Base-by-base conservation (phyloP, 768 basidiomycete species). In the Psilocybe sp. region DNA sequence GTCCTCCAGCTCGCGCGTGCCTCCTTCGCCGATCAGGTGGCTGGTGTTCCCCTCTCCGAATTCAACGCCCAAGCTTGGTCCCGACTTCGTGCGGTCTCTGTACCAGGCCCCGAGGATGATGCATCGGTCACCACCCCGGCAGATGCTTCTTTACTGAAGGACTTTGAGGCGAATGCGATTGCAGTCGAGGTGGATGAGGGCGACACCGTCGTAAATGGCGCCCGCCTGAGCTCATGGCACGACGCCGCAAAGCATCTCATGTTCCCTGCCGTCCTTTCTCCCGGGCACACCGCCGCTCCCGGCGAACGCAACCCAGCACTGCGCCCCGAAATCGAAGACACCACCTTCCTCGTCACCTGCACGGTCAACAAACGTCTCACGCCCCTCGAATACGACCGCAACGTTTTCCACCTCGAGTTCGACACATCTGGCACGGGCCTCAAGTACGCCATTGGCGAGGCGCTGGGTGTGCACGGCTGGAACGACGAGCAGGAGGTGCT, bases 401-500 rank as follows among this genome's bases (percentile, higher is more conserved):
- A 99, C 69, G 94, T 99, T 31, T 98, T 98, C 78, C 97, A 99
- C 71, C 79, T 99, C 58, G 97, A 98, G 73, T 95, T 99, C 64
- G 84, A 94, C 65, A 92, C 91, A 2, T 73, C 80, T 20, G 90
- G 91, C 31, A 99, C 97, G 18, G 94, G 94, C 8, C 78, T 99
- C 54, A 92, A 88, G 69, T 99, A 99, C 68, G 85, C 82, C 33
- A 92, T 98, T 49, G 97, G 97, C 49, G 97, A 98, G 70, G 97
- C 97, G 11, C 84, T 99, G 36, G 97, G 95, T 39, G 77, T 98
- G 38, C 94, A 99, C 64, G 97, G 97, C 6, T 98, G 95, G 94
- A 98, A 99, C 67, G 94, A 98, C 63, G 80, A 81, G 37, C 69
- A 78, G 46, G 96, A 99, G 54, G 92, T 97, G 2, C 66, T 81